These are phyloP conservation scores for Phytopythium cucurbitacearum DNA, from an alignment of 352 stramenopile genomes.

Conservation along the genomic window DNA sequence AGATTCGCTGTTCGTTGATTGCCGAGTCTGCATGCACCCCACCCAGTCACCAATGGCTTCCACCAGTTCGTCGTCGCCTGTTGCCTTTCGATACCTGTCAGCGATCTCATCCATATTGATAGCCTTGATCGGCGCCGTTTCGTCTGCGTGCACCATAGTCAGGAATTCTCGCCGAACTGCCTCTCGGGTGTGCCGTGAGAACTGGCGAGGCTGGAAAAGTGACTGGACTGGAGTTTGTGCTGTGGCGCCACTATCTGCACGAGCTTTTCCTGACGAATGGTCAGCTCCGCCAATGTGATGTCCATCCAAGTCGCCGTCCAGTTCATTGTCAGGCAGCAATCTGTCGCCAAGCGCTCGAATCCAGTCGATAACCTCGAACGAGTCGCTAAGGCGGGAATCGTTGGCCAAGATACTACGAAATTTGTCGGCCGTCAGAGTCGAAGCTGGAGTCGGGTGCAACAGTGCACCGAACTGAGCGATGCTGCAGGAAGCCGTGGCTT, in stretches of 20 bases:
- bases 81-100: background rate
- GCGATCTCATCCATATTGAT: conserved; percentile 3
- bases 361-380: conserved; percentile 27
- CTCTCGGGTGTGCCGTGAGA: background rate
- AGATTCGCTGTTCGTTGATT: background rate
- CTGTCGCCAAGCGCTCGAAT: conserved; percentile 21
- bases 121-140: too few relatives aligned
- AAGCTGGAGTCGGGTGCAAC: too few relatives aligned
- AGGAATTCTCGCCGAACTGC: conserved; percentile 5
- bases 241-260: background rate
- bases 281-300: too few relatives aligned
- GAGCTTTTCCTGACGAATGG: too few relatives aligned
- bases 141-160: conserved; percentile 5
- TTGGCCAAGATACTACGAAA: too few relatives aligned
- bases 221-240: background rate
- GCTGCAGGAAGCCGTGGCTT: too few relatives aligned
- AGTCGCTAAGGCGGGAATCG: too few relatives aligned
- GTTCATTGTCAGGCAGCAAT: background rate
- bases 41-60: background rate
- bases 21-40: background rate
- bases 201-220: background rate
- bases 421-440: too few relatives aligned
- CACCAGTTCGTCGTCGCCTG: conserved; percentile 1
- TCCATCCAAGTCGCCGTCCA: too few relatives aligned
- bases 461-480: too few relatives aligned